Base-by-base conservation (phyloP, 768 basidiomycete species). In the Calocera cornea region DNA sequence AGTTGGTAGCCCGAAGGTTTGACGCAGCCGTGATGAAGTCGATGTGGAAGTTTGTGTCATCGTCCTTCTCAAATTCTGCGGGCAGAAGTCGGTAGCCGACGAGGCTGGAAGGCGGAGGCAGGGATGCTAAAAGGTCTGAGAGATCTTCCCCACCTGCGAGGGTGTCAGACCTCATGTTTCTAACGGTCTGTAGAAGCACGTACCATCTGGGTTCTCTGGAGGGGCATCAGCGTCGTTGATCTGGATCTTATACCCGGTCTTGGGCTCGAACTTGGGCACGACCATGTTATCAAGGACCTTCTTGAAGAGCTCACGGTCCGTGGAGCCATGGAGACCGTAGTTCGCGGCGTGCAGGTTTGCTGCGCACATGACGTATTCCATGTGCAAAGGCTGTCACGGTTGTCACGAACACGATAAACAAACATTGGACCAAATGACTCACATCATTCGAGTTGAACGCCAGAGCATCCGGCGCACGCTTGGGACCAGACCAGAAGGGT, bases 401-500 rank as follows among this genome's bases (percentile, higher is more conserved):
- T 1, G 36, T 29, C 34, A 34, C 24, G 17, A 38, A 69, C 29
- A 69, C 67, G 64, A 40, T 24, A 38, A 63, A 64, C n/a, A 66
- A 44, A 31, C 34, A 31, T 63, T 65, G 2, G 24, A 70, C 33
- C 7, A 19, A 64, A 24, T n/a, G 0, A 79, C 90, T 77, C 74
- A 97, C 95, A 73, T 97, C 87, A 71, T 82, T 87, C 11, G 91
- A 84, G 77, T 94, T 82, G 78, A 98, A 99, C 3, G 80, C 80
- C 70, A 99, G 80, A 31, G 95, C 82, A 64, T 97, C 93, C 14
- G 97, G 97, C 7, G 95, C 95, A 69, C 97, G 86, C 81, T 99
- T 99, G 1, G 97, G 97, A 22, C 95, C 93, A 72, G 92, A 95
- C 97, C 97, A 99, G 84, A 99, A 99, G 12, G 94, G 95, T 72